phyloP scores from a whole-genome alignment of 352 stramenopile genomes.

The Phytophthora capsici region DNA sequence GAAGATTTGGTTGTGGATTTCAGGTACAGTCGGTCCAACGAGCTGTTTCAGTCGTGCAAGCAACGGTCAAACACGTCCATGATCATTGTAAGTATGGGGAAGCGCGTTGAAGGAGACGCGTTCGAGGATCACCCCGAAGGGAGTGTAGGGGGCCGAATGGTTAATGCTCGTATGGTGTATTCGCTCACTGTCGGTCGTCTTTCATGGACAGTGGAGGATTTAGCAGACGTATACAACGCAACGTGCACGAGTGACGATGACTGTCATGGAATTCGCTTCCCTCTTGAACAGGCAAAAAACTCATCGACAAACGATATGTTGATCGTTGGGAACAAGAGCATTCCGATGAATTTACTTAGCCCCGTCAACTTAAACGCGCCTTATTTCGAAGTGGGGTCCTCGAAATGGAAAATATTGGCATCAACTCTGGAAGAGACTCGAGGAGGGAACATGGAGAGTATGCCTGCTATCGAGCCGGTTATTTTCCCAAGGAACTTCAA shows the following conservation, averaged over 20 bases:
- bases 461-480: neutral
- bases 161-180: conserved; percentile 25
- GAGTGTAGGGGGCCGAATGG: neutral
- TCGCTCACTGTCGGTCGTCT: conserved; percentile 31
- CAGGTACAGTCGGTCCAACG: neutral
- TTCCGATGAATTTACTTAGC: conserved; percentile 6
- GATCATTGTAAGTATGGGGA: conserved; percentile 21
- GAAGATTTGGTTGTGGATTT: conserved; percentile 6
- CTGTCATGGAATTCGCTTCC: conserved; percentile 10
- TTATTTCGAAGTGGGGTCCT: conserved; percentile 3
- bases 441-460: conserved; percentile 4
- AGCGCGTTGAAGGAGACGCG: conserved; percentile 19
- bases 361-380: conserved; percentile 15
- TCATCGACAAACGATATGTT: conserved; percentile 1
- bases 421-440: conserved; percentile 15
- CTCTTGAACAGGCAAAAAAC: neutral
- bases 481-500: conserved; percentile 18
- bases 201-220: conserved; percentile 20
- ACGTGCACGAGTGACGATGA: neutral
- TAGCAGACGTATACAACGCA: conserved; percentile 10
- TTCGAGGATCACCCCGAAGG: conserved; percentile 3
- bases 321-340: conserved; percentile 5
- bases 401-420: conserved; percentile 6
- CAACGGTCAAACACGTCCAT: conserved; percentile 19
- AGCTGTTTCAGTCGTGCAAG: conserved; percentile 13